These are phyloP conservation scores for Alnus glutinosa DNA, from an alignment of 306 rosid species.

Conservation along the genomic window DNA sequence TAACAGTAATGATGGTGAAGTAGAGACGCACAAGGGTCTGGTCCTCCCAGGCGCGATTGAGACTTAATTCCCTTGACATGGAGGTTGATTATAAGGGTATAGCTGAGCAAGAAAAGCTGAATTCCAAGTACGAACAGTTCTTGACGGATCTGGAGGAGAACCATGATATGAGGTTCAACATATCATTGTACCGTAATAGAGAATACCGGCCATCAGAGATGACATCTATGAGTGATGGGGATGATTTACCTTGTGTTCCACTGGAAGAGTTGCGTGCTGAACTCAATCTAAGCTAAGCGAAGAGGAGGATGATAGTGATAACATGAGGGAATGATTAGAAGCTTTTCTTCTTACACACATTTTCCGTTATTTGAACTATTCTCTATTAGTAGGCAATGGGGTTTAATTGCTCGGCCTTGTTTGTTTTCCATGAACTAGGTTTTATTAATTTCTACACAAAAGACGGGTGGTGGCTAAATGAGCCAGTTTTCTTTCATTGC, in stretches of 20 bases:
- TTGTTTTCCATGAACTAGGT: no score
- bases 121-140: conserved; percentile 61
- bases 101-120: conserved; percentile 45
- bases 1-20: conserved; percentile 53
- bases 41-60: conserved; percentile 59
- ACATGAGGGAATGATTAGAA: conserved; percentile 42
- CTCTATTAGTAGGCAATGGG: no score
- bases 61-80: conserved; percentile 60
- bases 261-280: conserved; percentile 27
- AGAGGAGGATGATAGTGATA: conserved; percentile 40
- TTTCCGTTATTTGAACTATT: neutral
- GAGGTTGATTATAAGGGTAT: conserved; percentile 55
- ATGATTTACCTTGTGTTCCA: conserved; percentile 58
- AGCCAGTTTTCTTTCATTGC: conserved; percentile 14
- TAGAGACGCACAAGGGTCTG: conserved; percentile 58
- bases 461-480: no score
- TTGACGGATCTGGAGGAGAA: conserved; percentile 66
- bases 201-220: conserved; percentile 65
- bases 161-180: conserved; percentile 52
- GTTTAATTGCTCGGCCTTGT: no score
- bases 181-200: conserved; percentile 48
- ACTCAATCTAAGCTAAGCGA: conserved; percentile 24
- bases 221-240: conserved; percentile 63
- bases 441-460: no score
- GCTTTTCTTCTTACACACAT: neutral